These are phyloP conservation scores for Neofusicoccum parvum DNA, from an alignment of 2,329 filamentous ascomycete species.

Conservation along the genomic window DNA sequence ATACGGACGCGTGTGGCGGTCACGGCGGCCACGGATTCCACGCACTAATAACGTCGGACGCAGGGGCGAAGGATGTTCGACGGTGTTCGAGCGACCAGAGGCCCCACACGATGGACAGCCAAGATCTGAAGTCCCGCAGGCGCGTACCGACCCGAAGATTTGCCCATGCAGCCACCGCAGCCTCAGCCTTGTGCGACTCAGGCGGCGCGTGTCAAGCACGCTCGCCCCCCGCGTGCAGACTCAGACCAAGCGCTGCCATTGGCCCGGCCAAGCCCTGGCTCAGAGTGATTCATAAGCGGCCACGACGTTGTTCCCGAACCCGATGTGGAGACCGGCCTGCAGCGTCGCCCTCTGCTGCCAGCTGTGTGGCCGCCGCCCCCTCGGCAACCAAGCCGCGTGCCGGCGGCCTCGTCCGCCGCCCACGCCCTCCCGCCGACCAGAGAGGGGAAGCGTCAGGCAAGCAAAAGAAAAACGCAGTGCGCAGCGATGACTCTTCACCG, in stretches of 20 bases:
- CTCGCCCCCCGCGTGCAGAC: neutral
- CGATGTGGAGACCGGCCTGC: constrained; percentile 9
- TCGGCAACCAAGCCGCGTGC: neutral
- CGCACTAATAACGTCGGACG: constrained; percentile 7
- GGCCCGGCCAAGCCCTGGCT: neutral
- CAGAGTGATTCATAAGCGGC: constrained; percentile 4
- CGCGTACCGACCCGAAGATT: constrained; percentile 13
- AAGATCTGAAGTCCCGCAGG: constrained; percentile 15
- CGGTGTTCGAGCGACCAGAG: constrained; percentile 2
- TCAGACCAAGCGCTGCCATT: neutral
- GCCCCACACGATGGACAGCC: constrained; percentile 8
- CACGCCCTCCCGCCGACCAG: neutral
- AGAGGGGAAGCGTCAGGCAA: neutral
- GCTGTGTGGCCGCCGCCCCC: neutral
- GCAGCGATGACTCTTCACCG: neutral
- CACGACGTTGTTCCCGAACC: neutral
- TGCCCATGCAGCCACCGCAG: neutral
- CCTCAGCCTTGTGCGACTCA: constrained; percentile 18
- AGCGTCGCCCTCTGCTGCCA: neutral
- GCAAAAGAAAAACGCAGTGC: neutral
- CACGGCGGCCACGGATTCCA: neutral
- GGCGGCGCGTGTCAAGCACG: neutral
- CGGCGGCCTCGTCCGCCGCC: neutral
- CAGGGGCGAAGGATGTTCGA: neutral
- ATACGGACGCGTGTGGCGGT: constrained; percentile 11